Evolutionary conservation across 2,329 filamentous ascomycete species (phyloP).

Genomic region (Lecanicillium sp.): DNA sequence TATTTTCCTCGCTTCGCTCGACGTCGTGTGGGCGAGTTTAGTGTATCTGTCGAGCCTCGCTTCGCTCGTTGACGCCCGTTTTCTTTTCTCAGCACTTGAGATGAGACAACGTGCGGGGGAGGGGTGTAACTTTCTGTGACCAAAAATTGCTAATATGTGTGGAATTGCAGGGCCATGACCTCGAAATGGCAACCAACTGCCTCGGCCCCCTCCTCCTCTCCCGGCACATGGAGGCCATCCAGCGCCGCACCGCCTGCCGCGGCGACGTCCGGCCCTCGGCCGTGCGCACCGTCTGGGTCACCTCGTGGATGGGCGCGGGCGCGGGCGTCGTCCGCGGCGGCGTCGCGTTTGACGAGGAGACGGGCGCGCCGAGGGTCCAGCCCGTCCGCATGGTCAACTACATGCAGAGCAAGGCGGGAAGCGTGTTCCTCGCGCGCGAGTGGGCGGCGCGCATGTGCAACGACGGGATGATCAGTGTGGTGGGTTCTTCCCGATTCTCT

Average conservation of each 20-base stretch:
- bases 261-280: slow-evolving; percentile 17
- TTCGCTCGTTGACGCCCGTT: too few relatives aligned
- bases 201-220: slow-evolving; percentile 31
- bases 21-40: too few relatives aligned
- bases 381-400: slow-evolving; percentile 16
- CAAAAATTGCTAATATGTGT: slow-evolving; percentile 17
- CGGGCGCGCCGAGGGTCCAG: slow-evolving; percentile 10
- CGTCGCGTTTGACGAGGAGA: not conserved
- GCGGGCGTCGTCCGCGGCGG: not conserved
- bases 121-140: not conserved
- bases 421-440: slow-evolving; percentile 19
- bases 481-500: not conserved
- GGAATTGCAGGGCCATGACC: slow-evolving; percentile 30
- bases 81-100: too few relatives aligned
- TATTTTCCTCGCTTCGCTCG: not conserved
- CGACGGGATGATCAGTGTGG: slow-evolving; percentile 19
- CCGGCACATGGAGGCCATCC: slow-evolving; percentile 25
- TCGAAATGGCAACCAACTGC: slow-evolving; percentile 32
- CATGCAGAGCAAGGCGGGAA: slow-evolving; percentile 18
- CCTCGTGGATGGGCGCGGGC: slow-evolving; percentile 16
- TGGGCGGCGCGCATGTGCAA: slow-evolving; percentile 18
- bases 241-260: slow-evolving; percentile 23
- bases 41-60: too few relatives aligned
- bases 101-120: too few relatives aligned
- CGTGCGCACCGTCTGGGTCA: slow-evolving; percentile 18